These are phyloP conservation scores for Diaporthe sp. DNA, from an alignment of 2,329 filamentous ascomycete genomes.

Conservation along the genomic window DNA sequence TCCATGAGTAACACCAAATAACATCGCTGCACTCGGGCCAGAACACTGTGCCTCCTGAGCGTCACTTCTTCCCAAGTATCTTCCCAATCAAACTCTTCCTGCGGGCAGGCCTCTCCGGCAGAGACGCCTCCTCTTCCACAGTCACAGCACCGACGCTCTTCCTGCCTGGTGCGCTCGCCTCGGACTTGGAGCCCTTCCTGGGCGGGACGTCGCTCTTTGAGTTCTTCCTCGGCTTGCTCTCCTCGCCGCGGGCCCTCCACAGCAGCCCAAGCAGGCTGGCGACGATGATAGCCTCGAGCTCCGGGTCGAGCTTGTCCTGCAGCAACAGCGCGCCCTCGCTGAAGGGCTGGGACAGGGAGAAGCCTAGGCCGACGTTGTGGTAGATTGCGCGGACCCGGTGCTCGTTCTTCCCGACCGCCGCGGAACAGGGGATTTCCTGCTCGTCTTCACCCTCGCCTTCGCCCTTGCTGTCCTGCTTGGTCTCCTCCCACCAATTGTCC, in stretches of 20 bases:
- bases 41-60: not conserved
- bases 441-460: not conserved
- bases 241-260: constrained; percentile 36
- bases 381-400: constrained; percentile 39
- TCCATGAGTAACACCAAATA: not conserved
- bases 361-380: constrained; percentile 40
- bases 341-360: constrained; percentile 37
- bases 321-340: constrained; percentile 40
- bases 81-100: constrained; percentile 34
- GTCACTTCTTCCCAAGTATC: constrained; percentile 39
- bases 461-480: not conserved
- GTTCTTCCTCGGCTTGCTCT: constrained; percentile 29
- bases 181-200: constrained; percentile 24
- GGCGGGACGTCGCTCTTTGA: constrained; percentile 26
- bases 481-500: constrained; percentile 29
- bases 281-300: constrained; percentile 38
- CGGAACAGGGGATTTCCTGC: constrained; percentile 9
- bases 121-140: not conserved
- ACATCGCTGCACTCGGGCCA: not conserved
- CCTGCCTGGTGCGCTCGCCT: not conserved
- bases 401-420: constrained; percentile 4
- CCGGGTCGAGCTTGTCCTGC: constrained; percentile 26
- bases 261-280: constrained; percentile 39
- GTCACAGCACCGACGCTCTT: constrained; percentile 4
- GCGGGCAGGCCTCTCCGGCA: not conserved